Evolutionary conservation across 768 basidiomycete genomes (phyloP).

Genomic region (Hypsizygus marmoreus): DNA sequence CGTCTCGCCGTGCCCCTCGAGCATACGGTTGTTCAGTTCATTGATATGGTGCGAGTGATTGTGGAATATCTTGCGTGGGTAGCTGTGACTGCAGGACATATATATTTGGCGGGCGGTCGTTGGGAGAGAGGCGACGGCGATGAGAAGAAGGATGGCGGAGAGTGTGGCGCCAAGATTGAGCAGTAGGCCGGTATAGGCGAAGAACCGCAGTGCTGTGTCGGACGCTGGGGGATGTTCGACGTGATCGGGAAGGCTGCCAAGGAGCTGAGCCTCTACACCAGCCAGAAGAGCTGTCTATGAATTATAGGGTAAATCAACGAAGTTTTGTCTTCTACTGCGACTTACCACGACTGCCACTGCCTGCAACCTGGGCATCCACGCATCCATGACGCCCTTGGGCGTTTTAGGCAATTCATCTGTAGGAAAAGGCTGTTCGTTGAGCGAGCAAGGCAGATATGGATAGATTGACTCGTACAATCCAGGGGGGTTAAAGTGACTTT

Average conservation of each 20-base stretch:
- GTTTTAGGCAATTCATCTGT: constrained; percentile 22
- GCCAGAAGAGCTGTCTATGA: constrained; percentile 22
- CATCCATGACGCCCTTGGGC: constrained; percentile 19
- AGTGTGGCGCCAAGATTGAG: constrained; percentile 23
- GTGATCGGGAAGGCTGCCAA: constrained; percentile 13
- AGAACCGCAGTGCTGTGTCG: constrained; percentile 17
- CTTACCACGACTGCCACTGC: constrained; percentile 21
- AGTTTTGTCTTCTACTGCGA: background rate
- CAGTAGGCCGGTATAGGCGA: constrained; percentile 20
- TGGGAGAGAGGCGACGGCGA: constrained; percentile 23
- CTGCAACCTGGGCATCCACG: constrained; percentile 23
- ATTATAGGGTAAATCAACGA: background rate
- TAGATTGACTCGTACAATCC: no score
- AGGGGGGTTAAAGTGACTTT: no score
- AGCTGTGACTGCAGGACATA: constrained; percentile 18
- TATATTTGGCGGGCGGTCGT: constrained; percentile 22
- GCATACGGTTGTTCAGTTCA: constrained; percentile 17
- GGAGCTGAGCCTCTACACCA: constrained; percentile 19
- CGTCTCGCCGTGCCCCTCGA: constrained; percentile 21
- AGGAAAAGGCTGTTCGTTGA: no score
- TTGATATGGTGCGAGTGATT: constrained; percentile 2
- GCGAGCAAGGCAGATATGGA: no score
- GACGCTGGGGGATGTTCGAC: constrained; percentile 3
- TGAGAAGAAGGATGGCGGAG: constrained; percentile 23
- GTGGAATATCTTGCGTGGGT: constrained; percentile 18